phyloP scores from a whole-genome alignment of 371 early-diverging fungal genomes.

The Synchytrium microbalum region DNA sequence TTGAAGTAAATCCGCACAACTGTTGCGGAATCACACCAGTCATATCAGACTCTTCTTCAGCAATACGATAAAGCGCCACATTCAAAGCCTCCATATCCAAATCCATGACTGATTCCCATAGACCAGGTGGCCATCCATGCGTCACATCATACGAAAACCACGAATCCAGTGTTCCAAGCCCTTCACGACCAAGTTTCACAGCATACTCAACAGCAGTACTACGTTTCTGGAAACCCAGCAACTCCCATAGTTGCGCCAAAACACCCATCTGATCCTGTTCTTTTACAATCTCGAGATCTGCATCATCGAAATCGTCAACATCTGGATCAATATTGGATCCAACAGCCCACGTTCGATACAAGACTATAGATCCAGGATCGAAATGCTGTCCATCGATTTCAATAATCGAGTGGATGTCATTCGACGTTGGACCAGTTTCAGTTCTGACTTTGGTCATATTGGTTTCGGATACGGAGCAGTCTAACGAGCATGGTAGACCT shows the following conservation, averaged over 20 bases:
- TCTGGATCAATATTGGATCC: conserved; percentile 26
- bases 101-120: conserved; percentile 37
- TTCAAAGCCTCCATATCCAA: conserved; percentile 64
- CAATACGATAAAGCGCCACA: conserved; percentile 73
- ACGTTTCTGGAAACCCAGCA: conserved; percentile 26
- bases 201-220: conserved; percentile 33
- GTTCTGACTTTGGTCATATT: conserved; percentile 13
- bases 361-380: conserved; percentile 36
- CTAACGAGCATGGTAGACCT: conserved; percentile 32
- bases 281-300: background rate
- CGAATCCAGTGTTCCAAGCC: conserved; percentile 19
- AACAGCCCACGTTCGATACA: conserved; percentile 39
- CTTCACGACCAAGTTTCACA: conserved; percentile 36
- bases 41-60: conserved; percentile 72
- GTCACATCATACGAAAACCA: conserved; percentile 20
- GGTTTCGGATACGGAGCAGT: conserved; percentile 22
- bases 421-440: conserved; percentile 4
- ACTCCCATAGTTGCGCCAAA: conserved; percentile 30
- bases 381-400: conserved; percentile 25
- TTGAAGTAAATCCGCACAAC: background rate
- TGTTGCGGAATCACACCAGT: conserved; percentile 18
- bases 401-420: conserved; percentile 25
- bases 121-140: conserved; percentile 33
- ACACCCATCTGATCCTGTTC: conserved; percentile 12
- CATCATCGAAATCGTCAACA: conserved; percentile 7